A percentile compares a stretch with the other conserved stretches of the same genome.
These are phyloP conservation scores for Chaetomium fimeti DNA, from an alignment of 495 filamentous ascomycete species.

Conservation along the genomic window DNA sequence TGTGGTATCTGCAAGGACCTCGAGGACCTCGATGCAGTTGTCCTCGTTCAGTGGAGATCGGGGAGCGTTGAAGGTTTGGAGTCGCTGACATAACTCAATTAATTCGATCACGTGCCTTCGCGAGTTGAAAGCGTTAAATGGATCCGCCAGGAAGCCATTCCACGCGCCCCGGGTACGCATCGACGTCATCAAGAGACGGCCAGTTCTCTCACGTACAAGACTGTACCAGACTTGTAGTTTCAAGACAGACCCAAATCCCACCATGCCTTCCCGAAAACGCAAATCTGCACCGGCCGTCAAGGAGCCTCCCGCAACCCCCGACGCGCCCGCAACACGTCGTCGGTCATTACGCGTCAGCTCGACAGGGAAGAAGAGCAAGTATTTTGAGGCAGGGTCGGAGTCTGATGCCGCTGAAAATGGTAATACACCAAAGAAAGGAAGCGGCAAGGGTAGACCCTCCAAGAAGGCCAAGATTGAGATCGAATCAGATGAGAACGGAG, in stretches of 20 bases:
- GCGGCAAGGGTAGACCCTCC: constrained; percentile 3
- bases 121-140: constrained; percentile 7
- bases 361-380: constrained; percentile 39
- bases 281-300: constrained; percentile 21
- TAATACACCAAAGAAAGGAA: not conserved
- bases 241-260: not conserved
- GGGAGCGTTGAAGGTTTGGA: too few species aligned
- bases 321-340: constrained; percentile 32
- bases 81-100: not conserved
- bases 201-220: not conserved
- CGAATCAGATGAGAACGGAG: constrained; percentile 29
- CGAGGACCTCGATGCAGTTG: not conserved
- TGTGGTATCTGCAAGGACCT: too few species aligned
- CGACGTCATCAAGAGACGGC: constrained; percentile 9
- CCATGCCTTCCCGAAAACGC: constrained; percentile 27
- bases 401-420: not conserved
- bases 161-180: not conserved
- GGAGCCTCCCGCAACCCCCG: constrained; percentile 6
- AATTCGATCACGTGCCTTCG: constrained; percentile 23
- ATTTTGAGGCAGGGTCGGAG: constrained; percentile 37
- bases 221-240: not conserved
- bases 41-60: not conserved
- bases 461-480: constrained; percentile 25
- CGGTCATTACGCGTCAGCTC: constrained; percentile 40
- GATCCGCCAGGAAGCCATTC: not conserved